Percentiles rank a stretch among this genome's conserved stretches.
phyloP scores from a whole-genome alignment of 805 yeast species.

The Yarrowia keelungensis region DNA sequence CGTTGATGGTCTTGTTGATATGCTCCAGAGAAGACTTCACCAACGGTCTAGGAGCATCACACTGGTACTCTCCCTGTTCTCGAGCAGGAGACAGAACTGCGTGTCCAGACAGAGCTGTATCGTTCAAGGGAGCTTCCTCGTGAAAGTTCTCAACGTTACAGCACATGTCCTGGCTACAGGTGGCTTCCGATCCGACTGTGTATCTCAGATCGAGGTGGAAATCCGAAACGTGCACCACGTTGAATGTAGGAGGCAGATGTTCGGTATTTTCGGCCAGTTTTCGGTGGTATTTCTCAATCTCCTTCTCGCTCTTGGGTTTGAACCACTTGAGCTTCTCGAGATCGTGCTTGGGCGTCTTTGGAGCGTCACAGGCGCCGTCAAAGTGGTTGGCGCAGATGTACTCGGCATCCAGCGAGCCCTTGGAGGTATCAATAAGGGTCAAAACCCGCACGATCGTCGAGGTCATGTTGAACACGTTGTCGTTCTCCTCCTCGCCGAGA shows the following conservation, averaged over 20 bases:
- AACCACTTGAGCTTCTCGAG: conserved; percentile 30
- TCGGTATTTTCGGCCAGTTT: conserved; percentile 26
- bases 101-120: conserved; percentile 51
- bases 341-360: conserved; percentile 33
- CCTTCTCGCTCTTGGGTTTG: conserved; percentile 18
- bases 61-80: conserved; percentile 65
- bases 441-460: conserved; percentile 28
- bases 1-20: conserved; percentile 50
- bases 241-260: conserved; percentile 51
- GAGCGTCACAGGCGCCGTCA: conserved; percentile 21
- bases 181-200: conserved; percentile 56
- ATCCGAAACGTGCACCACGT: conserved; percentile 71
- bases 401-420: conserved; percentile 28
- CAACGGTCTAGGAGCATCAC: conserved; percentile 72
- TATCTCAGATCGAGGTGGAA: conserved; percentile 64
- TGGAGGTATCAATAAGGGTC: conserved; percentile 19
- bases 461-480: conserved; percentile 32
- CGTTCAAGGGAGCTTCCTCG: conserved; percentile 40
- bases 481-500: conserved; percentile 27
- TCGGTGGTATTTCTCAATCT: conserved; percentile 6
- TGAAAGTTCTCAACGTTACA: conserved; percentile 53
- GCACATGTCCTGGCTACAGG: conserved; percentile 62
- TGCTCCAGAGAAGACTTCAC: conserved; percentile 64
- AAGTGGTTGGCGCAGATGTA: conserved; percentile 34
- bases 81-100: conserved; percentile 52